Evolutionary conservation across 2,329 filamentous ascomycete species (phyloP).

Genomic region (Calonectria pseudoreteaudii): DNA sequence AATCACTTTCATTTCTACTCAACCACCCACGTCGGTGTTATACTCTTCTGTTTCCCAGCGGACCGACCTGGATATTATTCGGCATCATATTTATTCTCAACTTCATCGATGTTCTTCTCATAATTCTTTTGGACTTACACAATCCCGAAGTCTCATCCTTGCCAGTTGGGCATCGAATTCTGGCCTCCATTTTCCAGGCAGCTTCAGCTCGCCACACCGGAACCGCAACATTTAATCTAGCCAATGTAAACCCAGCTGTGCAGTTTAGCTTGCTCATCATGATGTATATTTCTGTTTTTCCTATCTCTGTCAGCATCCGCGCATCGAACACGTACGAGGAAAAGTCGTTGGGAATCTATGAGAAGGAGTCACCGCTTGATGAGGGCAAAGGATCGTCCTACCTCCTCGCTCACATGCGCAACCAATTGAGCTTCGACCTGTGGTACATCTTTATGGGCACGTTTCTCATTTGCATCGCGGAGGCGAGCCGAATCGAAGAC

Average conservation of each 20-base stretch:
- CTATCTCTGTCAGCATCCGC: slow-evolving; percentile 70
- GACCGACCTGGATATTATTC: not conserved
- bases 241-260: slow-evolving; percentile 63
- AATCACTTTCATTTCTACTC: not conserved
- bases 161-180: slow-evolving; percentile 57
- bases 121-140: not conserved
- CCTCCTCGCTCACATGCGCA: slow-evolving; percentile 48
- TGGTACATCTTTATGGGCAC: slow-evolving; percentile 55
- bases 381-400: slow-evolving; percentile 44
- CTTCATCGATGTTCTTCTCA: not conserved
- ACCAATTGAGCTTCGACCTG: slow-evolving; percentile 55
- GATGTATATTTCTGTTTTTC: slow-evolving; percentile 74
- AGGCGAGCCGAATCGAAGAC: slow-evolving; percentile 40
- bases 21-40: not conserved
- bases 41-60: not conserved
- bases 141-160: slow-evolving; percentile 42
- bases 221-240: slow-evolving; percentile 63
- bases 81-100: not conserved
- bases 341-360: slow-evolving; percentile 69
- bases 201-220: slow-evolving; percentile 59
- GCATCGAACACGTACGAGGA: slow-evolving; percentile 72
- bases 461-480: slow-evolving; percentile 49
- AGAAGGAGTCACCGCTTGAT: slow-evolving; percentile 34
- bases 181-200: slow-evolving; percentile 70
- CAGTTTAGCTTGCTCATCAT: slow-evolving; percentile 71